phyloP scores from a whole-genome alignment of 768 basidiomycete genomes.

The Tulasnella sp. region DNA sequence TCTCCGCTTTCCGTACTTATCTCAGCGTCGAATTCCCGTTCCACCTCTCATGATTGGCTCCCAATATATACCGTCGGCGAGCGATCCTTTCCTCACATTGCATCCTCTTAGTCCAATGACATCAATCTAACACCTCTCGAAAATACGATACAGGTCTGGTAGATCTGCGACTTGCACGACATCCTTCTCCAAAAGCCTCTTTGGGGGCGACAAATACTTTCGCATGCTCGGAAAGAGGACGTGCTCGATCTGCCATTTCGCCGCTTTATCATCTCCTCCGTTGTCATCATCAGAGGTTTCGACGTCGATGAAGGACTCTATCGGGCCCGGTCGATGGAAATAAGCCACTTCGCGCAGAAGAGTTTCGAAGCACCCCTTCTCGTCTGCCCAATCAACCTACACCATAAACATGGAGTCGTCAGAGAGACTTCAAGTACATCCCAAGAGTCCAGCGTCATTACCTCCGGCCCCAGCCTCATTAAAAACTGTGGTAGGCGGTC shows the following conservation, averaged over 20 bases:
- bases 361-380: conserved; percentile 80
- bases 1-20: too few species aligned
- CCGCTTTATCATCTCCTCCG: conserved; percentile 56
- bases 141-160: conserved; percentile 91
- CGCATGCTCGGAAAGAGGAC: conserved; percentile 85
- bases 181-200: conserved; percentile 66
- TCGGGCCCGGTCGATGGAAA: conserved; percentile 79
- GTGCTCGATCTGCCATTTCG: conserved; percentile 88
- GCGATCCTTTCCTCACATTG: too few species aligned
- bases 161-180: conserved; percentile 88
- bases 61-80: too few species aligned
- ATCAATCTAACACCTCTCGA: conserved; percentile 75
- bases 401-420: neutral
- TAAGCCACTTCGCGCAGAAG: conserved; percentile 89
- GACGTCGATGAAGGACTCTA: conserved; percentile 42
- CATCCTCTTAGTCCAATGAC: too few species aligned
- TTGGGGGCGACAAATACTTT: conserved; percentile 69
- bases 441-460: conserved; percentile 42
- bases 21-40: too few species aligned
- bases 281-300: conserved; percentile 22
- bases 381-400: conserved; percentile 87
- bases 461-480: conserved; percentile 92
- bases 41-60: too few species aligned
- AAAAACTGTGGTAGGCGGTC: conserved; percentile 87
- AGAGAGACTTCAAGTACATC: neutral